These are phyloP conservation scores for Lotus japonicus DNA, from an alignment of 306 rosid genomes.

Conservation along the genomic window DNA sequence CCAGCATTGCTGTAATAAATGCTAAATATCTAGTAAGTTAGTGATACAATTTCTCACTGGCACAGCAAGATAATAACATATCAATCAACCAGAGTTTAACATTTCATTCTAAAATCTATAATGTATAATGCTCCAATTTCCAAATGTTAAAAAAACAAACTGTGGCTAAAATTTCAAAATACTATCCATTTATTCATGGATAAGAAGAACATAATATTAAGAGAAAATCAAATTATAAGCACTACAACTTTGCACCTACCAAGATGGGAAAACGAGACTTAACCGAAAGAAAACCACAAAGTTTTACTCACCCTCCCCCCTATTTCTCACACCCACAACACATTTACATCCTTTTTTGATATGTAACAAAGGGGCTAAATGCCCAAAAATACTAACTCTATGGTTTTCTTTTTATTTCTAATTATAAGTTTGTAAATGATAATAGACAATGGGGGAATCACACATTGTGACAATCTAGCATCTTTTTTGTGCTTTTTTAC, in stretches of 20 bases:
- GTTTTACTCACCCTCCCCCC: neutral
- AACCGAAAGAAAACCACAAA: neutral
- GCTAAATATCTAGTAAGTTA: neutral
- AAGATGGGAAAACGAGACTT: neutral
- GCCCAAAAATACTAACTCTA: neutral
- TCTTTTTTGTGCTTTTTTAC: neutral
- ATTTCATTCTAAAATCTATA: conserved; percentile 1
- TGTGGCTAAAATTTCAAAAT: neutral
- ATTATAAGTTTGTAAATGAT: neutral
- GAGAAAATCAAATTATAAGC: neutral
- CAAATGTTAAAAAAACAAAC: neutral
- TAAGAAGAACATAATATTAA: neutral
- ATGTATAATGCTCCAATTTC: neutral
- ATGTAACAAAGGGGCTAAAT: neutral
- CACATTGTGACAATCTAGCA: neutral
- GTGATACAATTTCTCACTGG: neutral
- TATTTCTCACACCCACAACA: neutral
- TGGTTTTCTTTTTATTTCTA: neutral
- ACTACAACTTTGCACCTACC: neutral
- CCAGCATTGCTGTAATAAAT: neutral
- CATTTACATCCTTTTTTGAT: neutral
- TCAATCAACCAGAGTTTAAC: neutral
- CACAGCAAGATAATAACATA: neutral
- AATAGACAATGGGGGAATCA: neutral
- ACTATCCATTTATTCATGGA: neutral